Conservation (phyloP, 2,329 filamentous ascomycete species). For the Rachicladosporium sp. region DNA sequence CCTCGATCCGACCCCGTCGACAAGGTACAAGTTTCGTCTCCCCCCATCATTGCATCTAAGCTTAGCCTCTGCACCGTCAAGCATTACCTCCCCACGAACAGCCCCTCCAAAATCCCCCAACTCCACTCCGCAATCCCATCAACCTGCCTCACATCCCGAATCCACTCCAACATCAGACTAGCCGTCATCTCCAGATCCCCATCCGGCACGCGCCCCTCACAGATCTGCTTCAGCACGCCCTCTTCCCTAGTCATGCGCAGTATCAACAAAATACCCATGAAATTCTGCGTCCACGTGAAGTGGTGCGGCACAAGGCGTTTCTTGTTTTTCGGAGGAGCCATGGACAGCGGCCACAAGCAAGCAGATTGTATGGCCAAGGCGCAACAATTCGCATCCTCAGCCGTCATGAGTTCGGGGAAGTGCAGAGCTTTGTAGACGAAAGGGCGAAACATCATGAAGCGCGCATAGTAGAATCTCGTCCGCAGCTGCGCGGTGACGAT, state of each 20-base stretch:
- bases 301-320: constrained; percentile 48
- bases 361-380: constrained; percentile 45
- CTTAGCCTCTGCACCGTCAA: background rate
- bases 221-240: constrained; percentile 38
- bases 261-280: constrained; percentile 46
- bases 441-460: constrained; percentile 45
- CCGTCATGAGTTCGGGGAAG: constrained; percentile 40
- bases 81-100: constrained; percentile 22
- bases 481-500: constrained; percentile 46
- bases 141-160: constrained; percentile 43
- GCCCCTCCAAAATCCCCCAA: constrained; percentile 38
- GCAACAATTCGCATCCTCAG: constrained; percentile 43
- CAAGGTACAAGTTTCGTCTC: too few relatives aligned
- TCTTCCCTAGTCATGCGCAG: constrained; percentile 43
- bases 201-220: constrained; percentile 35
- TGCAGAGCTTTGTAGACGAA: constrained; percentile 50
- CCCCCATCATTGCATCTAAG: background rate
- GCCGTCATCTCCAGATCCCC: constrained; percentile 40
- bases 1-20: background rate
- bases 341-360: constrained; percentile 48
- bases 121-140: constrained; percentile 46
- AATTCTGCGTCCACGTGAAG: constrained; percentile 52
- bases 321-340: constrained; percentile 44
- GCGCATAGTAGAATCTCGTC: constrained; percentile 47
- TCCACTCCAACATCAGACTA: constrained; percentile 45